These are phyloP conservation scores for Andrographis paniculata DNA, from an alignment of 305 asterid species.

Conservation along the genomic window DNA sequence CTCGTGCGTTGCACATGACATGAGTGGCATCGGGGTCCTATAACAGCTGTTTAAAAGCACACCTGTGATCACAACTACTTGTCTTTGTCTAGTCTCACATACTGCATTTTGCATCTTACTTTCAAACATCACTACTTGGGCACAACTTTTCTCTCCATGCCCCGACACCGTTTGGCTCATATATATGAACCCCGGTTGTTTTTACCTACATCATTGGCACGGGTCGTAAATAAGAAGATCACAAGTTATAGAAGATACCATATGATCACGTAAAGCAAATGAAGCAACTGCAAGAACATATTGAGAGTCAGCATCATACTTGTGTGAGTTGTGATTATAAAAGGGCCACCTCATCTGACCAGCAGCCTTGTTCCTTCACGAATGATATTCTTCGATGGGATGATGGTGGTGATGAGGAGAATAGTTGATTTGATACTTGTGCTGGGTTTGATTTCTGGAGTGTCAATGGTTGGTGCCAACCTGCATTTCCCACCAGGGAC, in stretches of 20 bases:
- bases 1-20: too few relatives aligned
- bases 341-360: background rate
- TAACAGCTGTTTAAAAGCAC: too few relatives aligned
- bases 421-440: background rate
- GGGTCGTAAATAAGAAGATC: too few relatives aligned
- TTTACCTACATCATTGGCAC: too few relatives aligned
- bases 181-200: too few relatives aligned
- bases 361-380: background rate
- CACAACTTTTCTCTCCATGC: too few relatives aligned
- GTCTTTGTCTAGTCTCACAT: too few relatives aligned
- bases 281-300: background rate
- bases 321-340: background rate
- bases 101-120: too few relatives aligned
- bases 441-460: background rate
- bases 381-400: background rate
- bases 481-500: background rate
- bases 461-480: background rate
- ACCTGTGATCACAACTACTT: too few relatives aligned
- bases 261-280: background rate
- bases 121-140: too few relatives aligned
- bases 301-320: background rate
- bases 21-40: too few relatives aligned
- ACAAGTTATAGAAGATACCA: background rate
- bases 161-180: too few relatives aligned
- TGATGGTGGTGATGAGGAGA: background rate